Percentiles rank a stretch among this genome's conserved stretches.
These are phyloP conservation scores for Pseudocohnilembus persalinus DNA, from an alignment of 169 alveolate genomes.

Conservation along the genomic window DNA sequence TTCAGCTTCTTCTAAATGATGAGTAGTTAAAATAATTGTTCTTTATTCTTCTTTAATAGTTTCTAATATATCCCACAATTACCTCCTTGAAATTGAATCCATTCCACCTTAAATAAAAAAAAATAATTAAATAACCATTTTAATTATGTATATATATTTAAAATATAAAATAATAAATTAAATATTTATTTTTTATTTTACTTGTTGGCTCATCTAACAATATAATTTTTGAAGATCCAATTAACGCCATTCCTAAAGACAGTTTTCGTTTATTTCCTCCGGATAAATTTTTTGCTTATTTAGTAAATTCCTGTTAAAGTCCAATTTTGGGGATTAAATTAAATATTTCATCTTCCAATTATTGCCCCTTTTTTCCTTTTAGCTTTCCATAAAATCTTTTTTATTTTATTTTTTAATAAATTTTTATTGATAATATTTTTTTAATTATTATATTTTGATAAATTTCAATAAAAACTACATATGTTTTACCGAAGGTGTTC, in stretches of 20 bases:
- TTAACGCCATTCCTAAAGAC: constrained; percentile 80
- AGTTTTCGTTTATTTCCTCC: constrained; percentile 87
- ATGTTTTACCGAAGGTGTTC: background rate
- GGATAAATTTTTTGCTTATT: constrained; percentile 64
- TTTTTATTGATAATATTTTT: too few relatives aligned
- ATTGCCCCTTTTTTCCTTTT: background rate
- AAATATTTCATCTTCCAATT: background rate
- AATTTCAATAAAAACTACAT: too few relatives aligned
- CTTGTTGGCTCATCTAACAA: constrained; percentile 91
- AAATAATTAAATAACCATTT: too few relatives aligned
- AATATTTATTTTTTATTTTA: too few relatives aligned
- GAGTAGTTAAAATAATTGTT: constrained; percentile 82
- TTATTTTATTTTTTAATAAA: too few relatives aligned
- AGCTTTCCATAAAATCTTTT: background rate
- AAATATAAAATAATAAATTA: too few relatives aligned
- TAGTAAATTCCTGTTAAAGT: constrained; percentile 29
- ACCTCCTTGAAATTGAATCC: constrained; percentile 77
- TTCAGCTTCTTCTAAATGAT: constrained; percentile 90
- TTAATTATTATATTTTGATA: too few relatives aligned
- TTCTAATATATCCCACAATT: constrained; percentile 75
- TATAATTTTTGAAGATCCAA: constrained; percentile 81
- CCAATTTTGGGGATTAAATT: background rate
- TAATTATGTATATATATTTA: too few relatives aligned
- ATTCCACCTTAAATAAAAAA: too few relatives aligned
- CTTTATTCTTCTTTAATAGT: constrained; percentile 70